A percentile compares a stretch with the other conserved stretches of the same genome.
Conservation (phyloP, 2,329 filamentous ascomycete species). For the Zymoseptoria passerinii region DNA sequence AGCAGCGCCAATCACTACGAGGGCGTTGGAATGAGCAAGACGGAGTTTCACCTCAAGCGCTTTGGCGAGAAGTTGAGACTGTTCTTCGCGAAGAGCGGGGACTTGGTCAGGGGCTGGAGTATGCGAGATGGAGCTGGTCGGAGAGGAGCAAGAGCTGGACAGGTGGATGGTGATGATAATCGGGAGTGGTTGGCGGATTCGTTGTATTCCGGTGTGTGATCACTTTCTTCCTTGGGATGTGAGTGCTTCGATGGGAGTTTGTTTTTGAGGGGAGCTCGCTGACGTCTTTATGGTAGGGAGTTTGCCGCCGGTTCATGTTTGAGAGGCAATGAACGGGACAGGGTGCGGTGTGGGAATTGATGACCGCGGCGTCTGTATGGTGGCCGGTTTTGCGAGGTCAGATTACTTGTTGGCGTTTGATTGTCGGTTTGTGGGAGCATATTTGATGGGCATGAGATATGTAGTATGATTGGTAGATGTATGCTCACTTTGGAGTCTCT, state of each 20-base stretch:
- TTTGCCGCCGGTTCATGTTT: not conserved
- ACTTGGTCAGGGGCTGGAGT: conserved; percentile 21
- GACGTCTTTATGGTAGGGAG: conserved; percentile 1
- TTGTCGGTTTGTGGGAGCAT: not conserved
- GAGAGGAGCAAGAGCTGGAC: not conserved
- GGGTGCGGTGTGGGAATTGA: not conserved
- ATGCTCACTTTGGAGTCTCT: too few species aligned
- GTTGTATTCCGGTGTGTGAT: conserved; percentile 25
- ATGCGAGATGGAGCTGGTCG: not conserved
- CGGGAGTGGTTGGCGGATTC: conserved; percentile 23
- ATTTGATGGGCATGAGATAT: not conserved
- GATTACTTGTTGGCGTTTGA: not conserved
- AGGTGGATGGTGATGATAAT: conserved; percentile 2
- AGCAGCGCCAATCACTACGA: conserved; percentile 24
- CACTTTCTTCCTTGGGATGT: not conserved
- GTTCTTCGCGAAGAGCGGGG: conserved; percentile 29
- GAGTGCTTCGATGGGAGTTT: not conserved
- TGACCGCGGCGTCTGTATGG: not conserved
- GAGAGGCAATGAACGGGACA: not conserved
- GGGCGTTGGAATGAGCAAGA: conserved; percentile 32
- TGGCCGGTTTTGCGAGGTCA: too few species aligned
- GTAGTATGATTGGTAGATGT: not conserved
- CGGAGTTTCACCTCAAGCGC: conserved; percentile 34
- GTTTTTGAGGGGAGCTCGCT: conserved; percentile 1
- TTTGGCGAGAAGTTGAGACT: conserved; percentile 33